phyloP scores from a whole-genome alignment of 345 rosid species.

The Crucihimalaya himalaica region DNA sequence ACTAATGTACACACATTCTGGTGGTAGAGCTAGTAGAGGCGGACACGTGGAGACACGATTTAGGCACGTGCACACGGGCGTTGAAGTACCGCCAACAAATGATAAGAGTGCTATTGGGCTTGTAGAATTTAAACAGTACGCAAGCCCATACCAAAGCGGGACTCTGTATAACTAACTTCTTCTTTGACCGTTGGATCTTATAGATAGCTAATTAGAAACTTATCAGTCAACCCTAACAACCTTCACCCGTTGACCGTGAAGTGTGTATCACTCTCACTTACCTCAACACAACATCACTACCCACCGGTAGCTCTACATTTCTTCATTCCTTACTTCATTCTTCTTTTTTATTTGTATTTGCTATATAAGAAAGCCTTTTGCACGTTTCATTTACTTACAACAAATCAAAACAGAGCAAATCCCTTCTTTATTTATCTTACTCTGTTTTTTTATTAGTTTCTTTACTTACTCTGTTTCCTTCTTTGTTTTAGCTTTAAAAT shows the following conservation, averaged over 20 bases:
- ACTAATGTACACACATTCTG: neutral
- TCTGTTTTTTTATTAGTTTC: conserved; percentile 23
- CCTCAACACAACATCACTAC: neutral
- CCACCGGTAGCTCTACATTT: conserved; percentile 33
- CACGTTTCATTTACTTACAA: conserved; percentile 21
- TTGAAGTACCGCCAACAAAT: neutral
- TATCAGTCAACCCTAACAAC: conserved; percentile 30
- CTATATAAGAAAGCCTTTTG: conserved; percentile 19
- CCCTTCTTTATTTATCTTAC: neutral
- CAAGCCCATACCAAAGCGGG: neutral
- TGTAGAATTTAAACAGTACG: neutral
- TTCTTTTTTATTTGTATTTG: neutral
- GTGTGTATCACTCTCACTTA: conserved; percentile 2
- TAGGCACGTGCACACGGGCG: conserved; percentile 18
- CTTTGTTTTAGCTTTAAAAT: neutral
- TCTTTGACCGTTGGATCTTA: conserved; percentile 29
- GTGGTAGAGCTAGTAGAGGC: neutral
- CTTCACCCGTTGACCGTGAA: conserved; percentile 18
- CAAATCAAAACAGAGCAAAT: neutral
- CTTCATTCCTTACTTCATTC: neutral
- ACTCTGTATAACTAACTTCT: neutral
- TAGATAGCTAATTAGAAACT: neutral
- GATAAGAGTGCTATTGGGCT: too few relatives aligned
- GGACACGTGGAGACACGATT: conserved; percentile 20
- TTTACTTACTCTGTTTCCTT: conserved; percentile 24